Base-by-base conservation (phyloP, 169 alveolate species). In the Eimeria mitis region DNA sequence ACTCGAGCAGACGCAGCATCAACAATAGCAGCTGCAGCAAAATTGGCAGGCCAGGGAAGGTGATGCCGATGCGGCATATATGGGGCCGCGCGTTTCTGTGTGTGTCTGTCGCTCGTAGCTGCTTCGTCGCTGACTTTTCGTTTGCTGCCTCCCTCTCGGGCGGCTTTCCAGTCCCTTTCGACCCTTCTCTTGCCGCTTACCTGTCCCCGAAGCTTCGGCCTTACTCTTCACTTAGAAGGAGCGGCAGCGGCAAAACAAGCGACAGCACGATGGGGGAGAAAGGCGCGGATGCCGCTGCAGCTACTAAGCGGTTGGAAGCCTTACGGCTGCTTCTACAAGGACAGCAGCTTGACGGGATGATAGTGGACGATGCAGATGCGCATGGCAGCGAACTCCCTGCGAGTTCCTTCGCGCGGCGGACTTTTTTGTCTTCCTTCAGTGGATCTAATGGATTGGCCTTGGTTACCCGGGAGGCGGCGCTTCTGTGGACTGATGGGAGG, bases 401-500 rank as follows among this genome's bases (percentile, higher is more conserved):
- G 0, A 65, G 90, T 61, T 85, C 96, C 40, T 97, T 96, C 78
- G 97, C 94, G 44, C 94, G 97, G 54, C 92, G 97, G 42, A 95
- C 90, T 4, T 95, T 95, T 28, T 61, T 96, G 71, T 83, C 97
- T 11, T 96, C 96, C 3, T 97, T 97, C 79, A 95, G 95, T 21
- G 98, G 98, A 52, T 95, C 97, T n/a, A 96, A 96, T 13, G 98
- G 98, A 23, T 81, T 96, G 16, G 96, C 96, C 23, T 89, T 95
- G 23, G 95, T 96, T 59, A 96, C 97, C 37, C 44, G 65, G 49
- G 63, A 70, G 23, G 76, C 95, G 83, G 98, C 98, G 19, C 95
- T 95, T 37, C 95, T 96, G 79, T 97, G 98, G 98, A 96, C 98
- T 1, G 98, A 97, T 65, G 97, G 97, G 31, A 59, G 92, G 92